Percentiles rank a stretch among this genome's conserved stretches.
Evolutionary conservation across 768 basidiomycete genomes (phyloP).

Genomic region (Strobilomyces echinocephalus): DNA sequence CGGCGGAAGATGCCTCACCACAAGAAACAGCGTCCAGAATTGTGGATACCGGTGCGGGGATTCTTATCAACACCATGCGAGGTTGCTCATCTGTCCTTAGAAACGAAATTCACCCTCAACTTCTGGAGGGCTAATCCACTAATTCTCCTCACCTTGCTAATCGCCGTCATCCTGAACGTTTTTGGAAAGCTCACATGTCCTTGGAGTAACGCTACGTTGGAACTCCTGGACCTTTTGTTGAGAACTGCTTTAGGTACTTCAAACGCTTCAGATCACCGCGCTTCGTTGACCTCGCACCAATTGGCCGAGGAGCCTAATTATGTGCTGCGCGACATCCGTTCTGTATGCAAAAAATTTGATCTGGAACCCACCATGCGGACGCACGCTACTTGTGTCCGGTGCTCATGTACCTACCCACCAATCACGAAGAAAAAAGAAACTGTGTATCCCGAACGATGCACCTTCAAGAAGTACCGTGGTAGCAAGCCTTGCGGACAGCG

Average conservation of each 20-base stretch:
- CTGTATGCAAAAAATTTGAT: neutral
- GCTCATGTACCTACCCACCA: neutral
- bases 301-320: neutral
- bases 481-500: slow-evolving; percentile 14
- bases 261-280: no score
- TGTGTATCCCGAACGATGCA: slow-evolving; percentile 21
- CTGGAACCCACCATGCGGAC: neutral
- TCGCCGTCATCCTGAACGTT: neutral
- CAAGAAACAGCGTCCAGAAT: neutral
- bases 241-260: neutral
- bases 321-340: neutral
- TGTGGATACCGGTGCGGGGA: neutral
- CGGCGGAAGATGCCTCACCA: neutral
- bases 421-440: neutral
- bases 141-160: neutral
- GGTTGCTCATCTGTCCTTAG: neutral
- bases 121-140: neutral
- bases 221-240: neutral
- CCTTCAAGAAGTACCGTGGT: slow-evolving; percentile 8
- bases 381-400: neutral
- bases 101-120: neutral
- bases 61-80: neutral
- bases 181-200: neutral
- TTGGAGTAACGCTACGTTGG: neutral
- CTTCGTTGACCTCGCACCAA: neutral